Conservation (phyloP, 2,329 filamentous ascomycete genomes). For the Tolypocladium amazonense region DNA sequence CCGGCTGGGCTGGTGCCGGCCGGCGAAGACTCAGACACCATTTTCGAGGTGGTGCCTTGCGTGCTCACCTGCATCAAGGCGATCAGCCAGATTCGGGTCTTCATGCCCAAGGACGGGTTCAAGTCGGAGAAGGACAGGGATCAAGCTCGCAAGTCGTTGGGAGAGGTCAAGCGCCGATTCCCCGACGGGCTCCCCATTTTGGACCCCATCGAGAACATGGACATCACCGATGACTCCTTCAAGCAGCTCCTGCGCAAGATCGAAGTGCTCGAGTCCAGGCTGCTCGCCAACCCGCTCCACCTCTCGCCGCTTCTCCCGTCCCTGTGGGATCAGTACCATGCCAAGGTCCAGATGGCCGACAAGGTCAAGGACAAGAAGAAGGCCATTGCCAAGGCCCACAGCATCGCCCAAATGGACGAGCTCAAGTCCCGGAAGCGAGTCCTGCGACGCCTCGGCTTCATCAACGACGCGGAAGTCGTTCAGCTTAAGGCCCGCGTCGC, state of each 20-base stretch:
- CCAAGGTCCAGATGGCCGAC: slow-evolving; percentile 64
- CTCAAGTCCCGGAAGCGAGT: slow-evolving; percentile 94
- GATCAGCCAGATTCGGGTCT: slow-evolving; percentile 74
- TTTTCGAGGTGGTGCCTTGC: slow-evolving; percentile 53
- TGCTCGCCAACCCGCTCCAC: slow-evolving; percentile 84
- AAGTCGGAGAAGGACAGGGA: slow-evolving; percentile 54
- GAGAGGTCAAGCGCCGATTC: slow-evolving; percentile 78
- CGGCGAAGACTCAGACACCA: slow-evolving; percentile 16
- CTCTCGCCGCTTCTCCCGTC: slow-evolving; percentile 75
- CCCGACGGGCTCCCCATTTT: slow-evolving; percentile 82
- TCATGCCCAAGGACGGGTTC: slow-evolving; percentile 65
- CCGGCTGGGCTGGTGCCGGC: slow-evolving; percentile 46
- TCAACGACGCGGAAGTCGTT: slow-evolving; percentile 90
- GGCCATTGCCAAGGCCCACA: slow-evolving; percentile 73
- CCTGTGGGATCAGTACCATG: slow-evolving; percentile 77
- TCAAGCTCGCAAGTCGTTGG: slow-evolving; percentile 58
- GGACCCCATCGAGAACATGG: slow-evolving; percentile 95
- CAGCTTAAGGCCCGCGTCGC: slow-evolving; percentile 95
- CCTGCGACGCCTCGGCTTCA: slow-evolving; percentile 84
- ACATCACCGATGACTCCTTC: slow-evolving; percentile 83
- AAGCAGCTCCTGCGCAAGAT: slow-evolving; percentile 93
- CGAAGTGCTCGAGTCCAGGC: slow-evolving; percentile 83
- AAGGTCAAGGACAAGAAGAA: slow-evolving; percentile 86
- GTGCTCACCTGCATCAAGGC: slow-evolving; percentile 76
- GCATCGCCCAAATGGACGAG: slow-evolving; percentile 88